phyloP scores from a whole-genome alignment of 371 early-diverging fungal species.

The Rhizopus stolonifer region DNA sequence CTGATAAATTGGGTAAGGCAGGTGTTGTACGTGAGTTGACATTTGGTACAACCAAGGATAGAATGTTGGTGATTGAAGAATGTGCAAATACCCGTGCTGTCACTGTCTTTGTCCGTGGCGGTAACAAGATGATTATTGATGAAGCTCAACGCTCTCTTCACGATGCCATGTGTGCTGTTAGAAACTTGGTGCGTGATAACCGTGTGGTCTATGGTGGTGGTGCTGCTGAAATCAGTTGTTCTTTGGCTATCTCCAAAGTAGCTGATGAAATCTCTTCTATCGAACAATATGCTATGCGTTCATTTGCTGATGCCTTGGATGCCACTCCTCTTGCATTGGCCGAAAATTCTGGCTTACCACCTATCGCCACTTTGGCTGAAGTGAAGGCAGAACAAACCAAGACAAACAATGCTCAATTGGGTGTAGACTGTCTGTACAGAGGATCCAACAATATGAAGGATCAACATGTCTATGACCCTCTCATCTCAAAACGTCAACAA shows the following conservation, averaged over 20 bases:
- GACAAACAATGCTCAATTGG: slow-evolving; percentile 84
- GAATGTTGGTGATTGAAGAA: slow-evolving; percentile 98
- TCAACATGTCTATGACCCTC: slow-evolving; percentile 96
- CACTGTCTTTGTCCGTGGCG: slow-evolving; percentile 98
- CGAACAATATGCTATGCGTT: slow-evolving; percentile 98
- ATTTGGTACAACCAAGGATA: slow-evolving; percentile 98
- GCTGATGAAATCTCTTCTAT: slow-evolving; percentile 92
- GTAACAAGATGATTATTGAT: slow-evolving; percentile 99
- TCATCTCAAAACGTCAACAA: slow-evolving; percentile 99
- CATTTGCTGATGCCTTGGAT: slow-evolving; percentile 96
- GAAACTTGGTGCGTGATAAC: slow-evolving; percentile 96
- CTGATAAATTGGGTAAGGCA: slow-evolving; percentile 93
- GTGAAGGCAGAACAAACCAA: slow-evolving; percentile 92
- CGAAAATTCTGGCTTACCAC: slow-evolving; percentile 96
- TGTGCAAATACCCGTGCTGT: slow-evolving; percentile 98
- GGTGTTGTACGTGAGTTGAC: slow-evolving; percentile 93
- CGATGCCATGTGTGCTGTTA: slow-evolving; percentile 99
- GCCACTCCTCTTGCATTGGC: slow-evolving; percentile 97
- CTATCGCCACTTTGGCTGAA: slow-evolving; percentile 93
- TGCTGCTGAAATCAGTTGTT: slow-evolving; percentile 96
- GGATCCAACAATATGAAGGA: slow-evolving; percentile 97
- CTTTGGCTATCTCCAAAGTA: slow-evolving; percentile 89
- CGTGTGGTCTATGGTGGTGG: slow-evolving; percentile 99
- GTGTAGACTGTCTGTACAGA: slow-evolving; percentile 94
- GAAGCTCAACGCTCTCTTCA: slow-evolving; percentile 99